Evolutionary conservation across 192 early-diverging fungal genomes (phyloP), one percentile per base, ranked within the genome.

Genomic region (Coemansia sp.): DNA sequence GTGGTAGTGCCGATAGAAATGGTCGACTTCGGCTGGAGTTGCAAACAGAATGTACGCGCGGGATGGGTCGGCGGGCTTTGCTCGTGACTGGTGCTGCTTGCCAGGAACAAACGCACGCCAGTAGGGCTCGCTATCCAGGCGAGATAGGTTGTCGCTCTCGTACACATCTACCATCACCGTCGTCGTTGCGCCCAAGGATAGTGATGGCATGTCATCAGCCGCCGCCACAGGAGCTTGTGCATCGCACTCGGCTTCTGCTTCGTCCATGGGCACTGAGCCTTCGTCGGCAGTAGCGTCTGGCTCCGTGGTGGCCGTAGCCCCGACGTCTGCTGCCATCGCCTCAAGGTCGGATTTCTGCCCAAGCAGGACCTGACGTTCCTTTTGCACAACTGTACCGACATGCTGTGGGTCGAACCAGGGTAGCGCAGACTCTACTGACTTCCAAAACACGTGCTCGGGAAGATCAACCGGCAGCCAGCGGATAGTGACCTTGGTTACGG

Each of bases 391-490:
- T 0, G 59, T 15, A 8, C 82, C 82, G 0, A 38, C 61, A 12
- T 33, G 20, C 41, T 52, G 46, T 5, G 74, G 47, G 34, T 73
- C 71, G 22, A 75, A 79, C 82, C 82, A 84, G 9, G 74, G 82
- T 22, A 84, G 67, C 0, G 82, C 66, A 2, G 82, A 46, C 68
- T 84, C 82, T 2, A 69, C 67, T 0, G 82, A 69, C 15, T 46
- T 72, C 82, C 82, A 84, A 54, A 84, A 79, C 46, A 84, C 76
- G 27, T 84, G 76, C 27, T 84, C 81, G 40, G 81, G 81, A 2
- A 84, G 70, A 38, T 78, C 76, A 13, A 68, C 64, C 15, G 81
- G 81, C 52, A 82, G 63, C 80, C 80, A 78, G 63, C 80, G 75
- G 22, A 82, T 65, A 40, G 76, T 75, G n/a, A 82, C 66, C 66